These are phyloP conservation scores for Usnea hakonensis DNA, from an alignment of 495 filamentous ascomycete species.

Conservation along the genomic window DNA sequence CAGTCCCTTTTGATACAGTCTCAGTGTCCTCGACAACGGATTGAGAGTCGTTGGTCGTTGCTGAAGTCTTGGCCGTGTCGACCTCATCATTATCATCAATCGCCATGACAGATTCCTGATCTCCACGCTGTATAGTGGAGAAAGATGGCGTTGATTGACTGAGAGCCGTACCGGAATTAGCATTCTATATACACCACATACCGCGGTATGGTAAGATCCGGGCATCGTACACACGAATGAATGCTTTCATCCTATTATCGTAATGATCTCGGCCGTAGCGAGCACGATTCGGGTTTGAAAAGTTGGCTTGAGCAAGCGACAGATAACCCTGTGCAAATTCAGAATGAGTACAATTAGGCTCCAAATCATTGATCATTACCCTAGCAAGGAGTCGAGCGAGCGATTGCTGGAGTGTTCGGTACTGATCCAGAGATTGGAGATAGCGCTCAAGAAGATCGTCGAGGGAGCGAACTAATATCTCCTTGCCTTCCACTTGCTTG, in stretches of 20 bases:
- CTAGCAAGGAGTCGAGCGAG: conserved; percentile 50
- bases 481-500: not conserved
- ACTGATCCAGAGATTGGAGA: conserved; percentile 59
- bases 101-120: not conserved
- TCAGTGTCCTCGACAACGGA: not conserved
- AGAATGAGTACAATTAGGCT: not conserved
- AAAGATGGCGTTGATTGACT: not conserved
- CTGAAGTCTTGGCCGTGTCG: not conserved
- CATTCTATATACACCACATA: not conserved
- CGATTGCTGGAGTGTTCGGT: conserved; percentile 52
- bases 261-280: conserved; percentile 62
- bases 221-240: conserved; percentile 30
- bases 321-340: conserved; percentile 37
- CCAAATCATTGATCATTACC: conserved; percentile 29
- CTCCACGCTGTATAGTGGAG: not conserved
- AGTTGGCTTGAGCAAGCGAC: conserved; percentile 63
- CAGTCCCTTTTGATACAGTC: not conserved
- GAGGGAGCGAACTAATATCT: conserved; percentile 34
- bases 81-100: not conserved
- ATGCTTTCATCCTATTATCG: conserved; percentile 65
- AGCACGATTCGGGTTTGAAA: conserved; percentile 52
- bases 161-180: conserved; percentile 1
- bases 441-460: conserved; percentile 64
- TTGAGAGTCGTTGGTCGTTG: not conserved
- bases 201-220: not conserved